Percentiles rank a stretch among this genome's conserved stretches.
Evolutionary conservation across 208 protist species (phyloP).

Genomic region (Crithidia expoeki): DNA sequence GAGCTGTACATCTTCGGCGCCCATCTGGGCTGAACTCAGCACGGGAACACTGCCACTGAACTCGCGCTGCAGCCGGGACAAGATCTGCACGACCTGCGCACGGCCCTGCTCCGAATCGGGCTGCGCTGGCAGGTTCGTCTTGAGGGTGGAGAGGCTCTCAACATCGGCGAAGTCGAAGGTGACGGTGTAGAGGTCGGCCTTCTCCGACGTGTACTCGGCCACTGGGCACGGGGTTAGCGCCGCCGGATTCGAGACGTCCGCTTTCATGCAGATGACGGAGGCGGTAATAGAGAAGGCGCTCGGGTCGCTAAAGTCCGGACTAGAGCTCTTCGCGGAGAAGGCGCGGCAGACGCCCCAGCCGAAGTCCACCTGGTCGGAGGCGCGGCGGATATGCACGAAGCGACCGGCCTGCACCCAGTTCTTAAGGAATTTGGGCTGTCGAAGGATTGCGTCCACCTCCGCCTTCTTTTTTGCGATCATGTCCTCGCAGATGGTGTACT

Average conservation of each 20-base stretch:
- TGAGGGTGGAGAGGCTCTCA: slow-evolving; percentile 70
- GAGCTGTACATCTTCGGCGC: slow-evolving; percentile 88
- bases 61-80: slow-evolving; percentile 76
- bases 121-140: slow-evolving; percentile 79
- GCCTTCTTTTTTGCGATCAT: slow-evolving; percentile 74
- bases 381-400: slow-evolving; percentile 86
- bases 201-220: slow-evolving; percentile 76
- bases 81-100: slow-evolving; percentile 76
- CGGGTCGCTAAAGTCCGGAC: slow-evolving; percentile 58
- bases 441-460: slow-evolving; percentile 73
- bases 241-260: slow-evolving; percentile 43
- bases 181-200: slow-evolving; percentile 85
- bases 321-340: slow-evolving; percentile 62
- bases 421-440: slow-evolving; percentile 90
- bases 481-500: slow-evolving; percentile 86
- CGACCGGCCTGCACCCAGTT: slow-evolving; percentile 96
- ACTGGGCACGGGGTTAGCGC: slow-evolving; percentile 77
- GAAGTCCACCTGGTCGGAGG: slow-evolving; percentile 69
- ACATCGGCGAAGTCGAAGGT: slow-evolving; percentile 89
- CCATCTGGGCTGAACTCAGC: slow-evolving; percentile 97
- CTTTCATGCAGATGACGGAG: slow-evolving; percentile 84
- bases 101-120: slow-evolving; percentile 78
- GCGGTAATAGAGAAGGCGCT: slow-evolving; percentile 75
- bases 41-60: slow-evolving; percentile 85
- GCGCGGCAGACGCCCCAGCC: slow-evolving; percentile 90